Base-by-base conservation (phyloP, 108 stramenopile species). In the Seminavis robusta region DNA sequence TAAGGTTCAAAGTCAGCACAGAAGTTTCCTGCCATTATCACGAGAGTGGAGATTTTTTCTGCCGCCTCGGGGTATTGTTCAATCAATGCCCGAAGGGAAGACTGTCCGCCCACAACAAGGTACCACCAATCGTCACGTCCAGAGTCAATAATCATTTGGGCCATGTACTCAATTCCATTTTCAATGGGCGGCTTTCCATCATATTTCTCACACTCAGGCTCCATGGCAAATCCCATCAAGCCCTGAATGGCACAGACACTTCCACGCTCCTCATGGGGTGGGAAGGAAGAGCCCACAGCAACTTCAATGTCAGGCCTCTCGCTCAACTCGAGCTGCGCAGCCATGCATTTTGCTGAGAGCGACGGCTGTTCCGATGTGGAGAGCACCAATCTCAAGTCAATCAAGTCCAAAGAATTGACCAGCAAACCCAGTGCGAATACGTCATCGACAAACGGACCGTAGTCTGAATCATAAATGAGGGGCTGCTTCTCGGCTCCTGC, bases 381-480 rank as follows among this genome's bases (percentile, higher is more conserved):
- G 3, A 70, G 0, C 11, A 70, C 41, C 13, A 39, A 44, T 32
- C 43, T 33, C 2, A 63, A 34, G 43, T 70, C 69, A 10, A 70
- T 1, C 19, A 69, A 31, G 43, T 70, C 69, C 23, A 24, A 16
- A 24, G 69, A 63, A 25, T 70, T 57, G 20, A 57, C 30, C 2
- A 64, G 20, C 46, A 70, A 47, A 16, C 69, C 69, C 8, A 70
- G 41, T 10, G 61, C 69, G 29, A 70, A 70, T 2, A 63, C 47
- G 25, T 69, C 60, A 54, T 69, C 67, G 25, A 69, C 56, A 27
- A 69, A 69, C 1, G 67, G 52, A 27, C 67, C 67, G 47, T 69
- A 69, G 31, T 69, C 67, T n/a, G 67, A 24, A 46, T 63, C 62
- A 31, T 25, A 63, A 25, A 63, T 63, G 1, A 45, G 5, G 2